These are phyloP conservation scores for Sphaerulina populicola DNA, from an alignment of 2,329 filamentous ascomycete species.

Conservation along the genomic window DNA sequence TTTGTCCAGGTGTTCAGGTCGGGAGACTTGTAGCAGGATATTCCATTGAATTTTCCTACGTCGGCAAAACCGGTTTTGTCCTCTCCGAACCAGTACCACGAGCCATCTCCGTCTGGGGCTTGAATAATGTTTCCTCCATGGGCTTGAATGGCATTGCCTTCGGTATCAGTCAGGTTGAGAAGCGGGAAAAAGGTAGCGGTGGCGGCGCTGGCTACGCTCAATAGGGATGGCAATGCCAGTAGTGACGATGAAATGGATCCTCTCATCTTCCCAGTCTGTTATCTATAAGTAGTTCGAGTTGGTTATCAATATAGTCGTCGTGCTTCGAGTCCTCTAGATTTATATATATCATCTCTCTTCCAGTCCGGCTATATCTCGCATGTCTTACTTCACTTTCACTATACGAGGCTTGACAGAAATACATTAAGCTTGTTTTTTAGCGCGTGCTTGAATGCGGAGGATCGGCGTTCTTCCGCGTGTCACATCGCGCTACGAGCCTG, in stretches of 20 bases:
- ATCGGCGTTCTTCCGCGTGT: slow-evolving; percentile 8
- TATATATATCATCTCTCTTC: not conserved
- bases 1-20: slow-evolving; percentile 59
- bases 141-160: slow-evolving; percentile 54
- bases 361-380: not conserved
- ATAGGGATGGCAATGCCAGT: slow-evolving; percentile 7
- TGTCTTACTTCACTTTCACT: too few species aligned
- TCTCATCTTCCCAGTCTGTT: too few species aligned
- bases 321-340: not conserved
- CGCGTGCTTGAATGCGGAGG: not conserved
- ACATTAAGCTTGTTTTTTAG: not conserved
- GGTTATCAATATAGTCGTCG: not conserved
- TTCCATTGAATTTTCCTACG: slow-evolving; percentile 46
- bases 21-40: slow-evolving; percentile 59
- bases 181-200: slow-evolving; percentile 25
- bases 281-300: not conserved
- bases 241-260: not conserved
- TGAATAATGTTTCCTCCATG: slow-evolving; percentile 58
- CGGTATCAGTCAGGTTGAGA: slow-evolving; percentile 25
- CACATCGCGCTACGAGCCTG: not conserved
- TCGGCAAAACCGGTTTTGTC: slow-evolving; percentile 56
- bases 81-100: slow-evolving; percentile 62
- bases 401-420: not conserved
- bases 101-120: slow-evolving; percentile 39
- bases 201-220: slow-evolving; percentile 8